Evolutionary conservation across 805 yeast species (phyloP), one percentile per base, ranked within the genome.

Genomic region (Wickerhamomyces rabaulensis): DNA sequence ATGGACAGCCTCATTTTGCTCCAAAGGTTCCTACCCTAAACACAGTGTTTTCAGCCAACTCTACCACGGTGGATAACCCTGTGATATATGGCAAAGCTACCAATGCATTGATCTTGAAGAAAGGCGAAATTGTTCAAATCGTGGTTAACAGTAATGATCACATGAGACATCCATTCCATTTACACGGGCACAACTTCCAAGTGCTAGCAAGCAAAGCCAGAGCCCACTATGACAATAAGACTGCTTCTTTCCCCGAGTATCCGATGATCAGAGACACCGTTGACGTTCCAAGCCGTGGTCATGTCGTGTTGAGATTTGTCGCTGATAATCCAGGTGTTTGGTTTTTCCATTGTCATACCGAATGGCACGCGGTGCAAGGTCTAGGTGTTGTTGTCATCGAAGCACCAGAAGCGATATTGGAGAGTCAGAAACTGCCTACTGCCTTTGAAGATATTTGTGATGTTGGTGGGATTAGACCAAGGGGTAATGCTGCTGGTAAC

Each of bases 321-420:
- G 89, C 96, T 8, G 78, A 85, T 56, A 90, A 90, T 56, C 96
- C 97, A 0, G 97, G 97, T 41, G 83, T 87, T 17, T 90, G 97
- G 97, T 79, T 84, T 46, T 86, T 90, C 80, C 97, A 90, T 62
- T 90, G 97, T 65, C 96, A 87, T 59, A 78, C 87, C 27, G 92
- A 86, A 57, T 86, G 90, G 84, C 95, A 86, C 64, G 76, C 86
- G 54, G 84, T 79, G 51, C 92, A 85, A 66, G 95, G 95, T 13
- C 71, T 86, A 46, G 91, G 91, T 10, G 68, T 84, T 37, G 77
- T 80, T 1, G 75, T 86, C 36, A 69, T 86, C 29, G 95, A 86
- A 60, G 82, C 85, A 12, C 91, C 94, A n/a, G 61, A 68, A 42
- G 68, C 66, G 38, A 62, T 84, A 20, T 75, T 76, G 54, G 56